Evolutionary conservation across 75 land plant genomes (phyloP).

Genomic region (Picea sitchensis): DNA sequence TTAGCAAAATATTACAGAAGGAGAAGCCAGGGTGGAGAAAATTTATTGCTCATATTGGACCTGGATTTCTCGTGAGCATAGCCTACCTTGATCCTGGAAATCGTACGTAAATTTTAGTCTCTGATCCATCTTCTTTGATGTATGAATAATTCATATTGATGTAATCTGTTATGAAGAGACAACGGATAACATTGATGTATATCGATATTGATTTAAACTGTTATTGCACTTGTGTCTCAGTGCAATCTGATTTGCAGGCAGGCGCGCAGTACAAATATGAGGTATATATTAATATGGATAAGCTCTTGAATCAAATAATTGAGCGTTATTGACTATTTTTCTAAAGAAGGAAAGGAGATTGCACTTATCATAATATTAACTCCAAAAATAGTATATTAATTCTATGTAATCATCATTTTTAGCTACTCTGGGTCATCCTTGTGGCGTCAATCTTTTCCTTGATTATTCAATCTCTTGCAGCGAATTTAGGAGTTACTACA

Average conservation of each 20-base stretch:
- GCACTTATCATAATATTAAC: too few species aligned
- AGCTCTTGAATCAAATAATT: too few species aligned
- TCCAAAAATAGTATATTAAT: too few species aligned
- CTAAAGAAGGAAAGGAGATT: too few species aligned
- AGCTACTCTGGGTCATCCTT: conserved; percentile 71
- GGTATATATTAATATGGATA: conserved; percentile 12
- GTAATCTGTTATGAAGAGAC: too few species aligned
- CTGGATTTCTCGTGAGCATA: conserved; percentile 90
- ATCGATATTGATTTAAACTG: too few species aligned
- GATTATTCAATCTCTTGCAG: conserved; percentile 79
- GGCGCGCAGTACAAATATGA: conserved; percentile 86
- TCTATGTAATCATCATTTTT: not conserved
- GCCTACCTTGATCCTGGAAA: conserved; percentile 99
- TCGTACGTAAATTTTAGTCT: not conserved
- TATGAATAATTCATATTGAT: too few species aligned
- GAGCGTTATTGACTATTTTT: too few species aligned
- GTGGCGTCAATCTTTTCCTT: conserved; percentile 76
- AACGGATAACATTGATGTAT: too few species aligned
- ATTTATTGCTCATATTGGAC: conserved; percentile 78
- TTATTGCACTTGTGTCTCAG: conserved; percentile 21
- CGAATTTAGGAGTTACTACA: conserved; percentile 85
- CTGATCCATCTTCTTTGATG: too few species aligned
- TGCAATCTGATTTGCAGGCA: conserved; percentile 81
- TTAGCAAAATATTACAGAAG: too few species aligned
- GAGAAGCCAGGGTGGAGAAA: conserved; percentile 43